A percentile compares a stretch with the other conserved stretches of the same genome.
Conservation (phyloP, 257 asterid species). For the Anisodus tanguticus region DNA sequence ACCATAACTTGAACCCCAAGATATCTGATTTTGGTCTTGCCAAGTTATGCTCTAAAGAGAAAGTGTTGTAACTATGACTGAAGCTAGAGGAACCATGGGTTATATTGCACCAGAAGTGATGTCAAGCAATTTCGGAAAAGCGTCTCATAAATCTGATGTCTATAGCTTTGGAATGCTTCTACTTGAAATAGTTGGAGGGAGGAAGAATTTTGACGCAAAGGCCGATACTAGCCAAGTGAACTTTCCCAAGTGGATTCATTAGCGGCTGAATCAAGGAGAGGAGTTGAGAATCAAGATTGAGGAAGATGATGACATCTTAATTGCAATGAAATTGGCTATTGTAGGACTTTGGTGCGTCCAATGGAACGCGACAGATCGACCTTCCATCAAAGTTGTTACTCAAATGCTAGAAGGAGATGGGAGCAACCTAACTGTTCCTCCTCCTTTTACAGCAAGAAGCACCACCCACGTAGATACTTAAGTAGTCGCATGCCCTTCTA, state of each 20-base stretch:
- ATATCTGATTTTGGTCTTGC: constrained; percentile 46
- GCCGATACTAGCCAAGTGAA: constrained; percentile 34
- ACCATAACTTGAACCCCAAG: constrained; percentile 39
- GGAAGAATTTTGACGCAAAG: constrained; percentile 38
- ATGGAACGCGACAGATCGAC: constrained; percentile 41
- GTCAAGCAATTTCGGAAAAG: constrained; percentile 44
- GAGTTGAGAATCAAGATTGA: constrained; percentile 22
- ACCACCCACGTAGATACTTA: neutral
- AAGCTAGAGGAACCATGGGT: constrained; percentile 45
- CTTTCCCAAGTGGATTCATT: constrained; percentile 49
- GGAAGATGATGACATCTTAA: constrained; percentile 23
- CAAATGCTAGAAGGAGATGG: constrained; percentile 50
- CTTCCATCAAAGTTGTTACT: constrained; percentile 42
- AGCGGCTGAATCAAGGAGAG: constrained; percentile 38
- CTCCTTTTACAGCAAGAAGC: constrained; percentile 36
- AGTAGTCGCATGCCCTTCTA: neutral
- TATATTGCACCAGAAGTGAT: constrained; percentile 48
- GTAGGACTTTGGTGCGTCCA: constrained; percentile 49
- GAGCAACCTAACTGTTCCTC: constrained; percentile 35
- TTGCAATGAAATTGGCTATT: constrained; percentile 33
- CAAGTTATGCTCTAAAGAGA: constrained; percentile 39
- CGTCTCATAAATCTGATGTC: constrained; percentile 44
- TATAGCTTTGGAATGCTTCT: constrained; percentile 46
- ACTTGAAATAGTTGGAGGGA: constrained; percentile 51
- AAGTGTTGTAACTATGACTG: constrained; percentile 38